Evolutionary conservation across 768 basidiomycete species (phyloP).

Genomic region (Trametes punicea): DNA sequence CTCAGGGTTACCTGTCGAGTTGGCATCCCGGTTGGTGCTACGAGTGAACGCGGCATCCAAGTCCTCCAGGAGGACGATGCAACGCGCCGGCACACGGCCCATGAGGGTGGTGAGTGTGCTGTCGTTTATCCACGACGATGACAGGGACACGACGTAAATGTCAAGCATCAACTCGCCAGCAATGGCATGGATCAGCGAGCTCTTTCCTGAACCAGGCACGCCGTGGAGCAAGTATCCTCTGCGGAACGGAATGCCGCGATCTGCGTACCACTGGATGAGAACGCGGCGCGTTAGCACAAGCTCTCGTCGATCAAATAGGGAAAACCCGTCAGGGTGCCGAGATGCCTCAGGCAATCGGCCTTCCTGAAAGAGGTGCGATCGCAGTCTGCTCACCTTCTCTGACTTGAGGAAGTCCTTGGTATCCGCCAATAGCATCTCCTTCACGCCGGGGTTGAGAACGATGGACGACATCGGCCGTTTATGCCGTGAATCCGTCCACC

Average conservation of each 20-base stretch:
- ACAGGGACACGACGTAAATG: slow-evolving; percentile 88
- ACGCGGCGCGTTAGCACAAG: slow-evolving; percentile 12
- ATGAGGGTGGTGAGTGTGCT: slow-evolving; percentile 82
- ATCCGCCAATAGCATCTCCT: slow-evolving; percentile 83
- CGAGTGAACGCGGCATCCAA: slow-evolving; percentile 87
- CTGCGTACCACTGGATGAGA: slow-evolving; percentile 75
- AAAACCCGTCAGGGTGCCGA: slow-evolving; percentile 1
- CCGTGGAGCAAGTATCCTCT: slow-evolving; percentile 84
- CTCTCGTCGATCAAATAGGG: neutral
- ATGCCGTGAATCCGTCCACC: slow-evolving; percentile 83
- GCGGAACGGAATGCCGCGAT: slow-evolving; percentile 89
- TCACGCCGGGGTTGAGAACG: slow-evolving; percentile 83
- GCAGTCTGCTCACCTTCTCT: slow-evolving; percentile 57
- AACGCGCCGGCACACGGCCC: slow-evolving; percentile 81
- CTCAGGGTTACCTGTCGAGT: slow-evolving; percentile 44
- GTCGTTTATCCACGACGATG: slow-evolving; percentile 85
- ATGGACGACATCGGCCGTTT: slow-evolving; percentile 88
- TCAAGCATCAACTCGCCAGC: slow-evolving; percentile 88
- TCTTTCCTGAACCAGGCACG: slow-evolving; percentile 84
- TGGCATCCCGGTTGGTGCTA: slow-evolving; percentile 63
- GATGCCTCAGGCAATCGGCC: neutral
- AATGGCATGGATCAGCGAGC: slow-evolving; percentile 80
- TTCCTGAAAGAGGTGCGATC: neutral
- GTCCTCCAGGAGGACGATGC: slow-evolving; percentile 87
- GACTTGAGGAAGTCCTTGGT: slow-evolving; percentile 80